phyloP scores from a whole-genome alignment of 1,284 basidiomycete genomes.

The Ceratobasidium sp. region DNA sequence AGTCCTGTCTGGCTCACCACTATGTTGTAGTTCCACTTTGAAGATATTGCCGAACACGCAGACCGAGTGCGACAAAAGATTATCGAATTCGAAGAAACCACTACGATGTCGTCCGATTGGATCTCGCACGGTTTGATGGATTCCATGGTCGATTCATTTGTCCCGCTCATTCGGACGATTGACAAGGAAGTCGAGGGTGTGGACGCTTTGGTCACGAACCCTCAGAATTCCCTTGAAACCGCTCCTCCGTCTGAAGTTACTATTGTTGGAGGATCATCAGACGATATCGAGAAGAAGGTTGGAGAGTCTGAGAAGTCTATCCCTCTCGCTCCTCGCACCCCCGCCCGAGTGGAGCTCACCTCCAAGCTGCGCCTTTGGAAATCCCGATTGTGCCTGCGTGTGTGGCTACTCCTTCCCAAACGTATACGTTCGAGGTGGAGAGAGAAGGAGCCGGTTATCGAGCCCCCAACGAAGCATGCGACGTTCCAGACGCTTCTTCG shows the following conservation, averaged over 20 bases:
- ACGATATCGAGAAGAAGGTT: conserved; percentile 13
- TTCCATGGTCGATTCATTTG: conserved; percentile 93
- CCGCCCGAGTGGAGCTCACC: neutral
- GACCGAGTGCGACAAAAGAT: conserved; percentile 79
- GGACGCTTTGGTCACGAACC: conserved; percentile 68
- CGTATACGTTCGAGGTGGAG: conserved; percentile 2
- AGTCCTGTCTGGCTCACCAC: neutral
- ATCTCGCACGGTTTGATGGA: conserved; percentile 93
- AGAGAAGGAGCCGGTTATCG: neutral
- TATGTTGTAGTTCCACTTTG: conserved; percentile 81
- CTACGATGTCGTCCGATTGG: conserved; percentile 84
- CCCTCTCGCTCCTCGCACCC: neutral
- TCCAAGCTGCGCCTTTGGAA: neutral
- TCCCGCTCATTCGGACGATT: conserved; percentile 84
- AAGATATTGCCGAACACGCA: conserved; percentile 87
- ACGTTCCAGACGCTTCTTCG: conserved; percentile 58
- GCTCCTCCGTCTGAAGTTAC: conserved; percentile 24
- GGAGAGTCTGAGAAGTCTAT: conserved; percentile 12
- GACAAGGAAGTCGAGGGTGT: conserved; percentile 83
- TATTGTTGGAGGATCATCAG: conserved; percentile 19
- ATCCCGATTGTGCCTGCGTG: neutral
- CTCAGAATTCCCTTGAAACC: conserved; percentile 42
- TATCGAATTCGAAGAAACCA: conserved; percentile 61
- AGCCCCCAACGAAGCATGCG: conserved; percentile 24
- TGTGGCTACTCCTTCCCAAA: neutral